Evolutionary conservation across 257 asterid species (phyloP).

Genomic region (Plantago elongata): DNA sequence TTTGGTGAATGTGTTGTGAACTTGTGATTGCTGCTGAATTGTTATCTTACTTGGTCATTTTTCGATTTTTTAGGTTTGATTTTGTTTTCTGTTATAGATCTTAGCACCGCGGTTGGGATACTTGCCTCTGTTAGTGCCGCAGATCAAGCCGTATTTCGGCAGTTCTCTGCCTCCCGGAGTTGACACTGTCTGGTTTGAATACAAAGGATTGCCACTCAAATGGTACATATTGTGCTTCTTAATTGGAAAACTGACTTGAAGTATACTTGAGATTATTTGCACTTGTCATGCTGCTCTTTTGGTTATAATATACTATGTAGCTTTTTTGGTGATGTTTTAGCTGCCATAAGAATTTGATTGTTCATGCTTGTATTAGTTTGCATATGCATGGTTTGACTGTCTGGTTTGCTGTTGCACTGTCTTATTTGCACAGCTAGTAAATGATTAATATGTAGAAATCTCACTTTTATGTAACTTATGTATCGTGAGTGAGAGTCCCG

Average conservation of each 20-base stretch:
- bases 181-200: slow-evolving; percentile 97
- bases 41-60: neutral
- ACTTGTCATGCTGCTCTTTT: neutral
- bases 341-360: neutral
- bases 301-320: no score
- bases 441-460: slow-evolving; percentile 1
- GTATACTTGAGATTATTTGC: slow-evolving; percentile 2
- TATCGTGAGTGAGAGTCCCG: slow-evolving; percentile 1
- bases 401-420: no score
- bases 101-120: slow-evolving; percentile 94
- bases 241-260: slow-evolving; percentile 1
- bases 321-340: no score
- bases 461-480: slow-evolving; percentile 2
- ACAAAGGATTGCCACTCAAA: slow-evolving; percentile 93
- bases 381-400: neutral
- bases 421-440: no score
- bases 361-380: neutral
- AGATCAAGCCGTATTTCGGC: slow-evolving; percentile 86
- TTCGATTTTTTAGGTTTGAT: slow-evolving; percentile 8
- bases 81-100: slow-evolving; percentile 47
- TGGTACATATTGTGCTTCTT: slow-evolving; percentile 44
- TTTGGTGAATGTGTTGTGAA: no score
- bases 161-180: slow-evolving; percentile 89
- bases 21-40: no score
- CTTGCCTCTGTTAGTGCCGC: slow-evolving; percentile 79